Evolutionary conservation across 805 yeast species (phyloP), one percentile per base, ranked within the genome.

Genomic region (Candida pseudofarinosa): DNA sequence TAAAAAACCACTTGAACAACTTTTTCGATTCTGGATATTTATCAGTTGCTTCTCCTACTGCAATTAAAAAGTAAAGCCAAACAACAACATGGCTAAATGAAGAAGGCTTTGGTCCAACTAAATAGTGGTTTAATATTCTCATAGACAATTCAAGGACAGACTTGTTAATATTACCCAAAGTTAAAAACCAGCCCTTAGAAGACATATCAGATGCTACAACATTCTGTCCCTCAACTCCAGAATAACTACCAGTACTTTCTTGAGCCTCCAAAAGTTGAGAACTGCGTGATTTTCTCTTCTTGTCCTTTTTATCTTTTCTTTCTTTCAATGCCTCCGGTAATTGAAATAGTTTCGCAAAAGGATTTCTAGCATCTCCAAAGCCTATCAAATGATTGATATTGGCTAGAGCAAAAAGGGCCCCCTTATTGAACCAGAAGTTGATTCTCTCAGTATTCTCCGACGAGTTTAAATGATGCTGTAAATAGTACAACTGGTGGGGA

Each of bases 331-430:
- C 86, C 53, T 82, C 85, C 0, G 90, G 84, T 17, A 86, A 65
- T 43, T 77, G 81, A 60, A 86, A 86, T 12, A 86, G 57, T 52
- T 81, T 78, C 4, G 91, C 88, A 63, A 85, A 85, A 15, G 91
- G 89, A 54, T 83, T 85, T 36, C 72, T 70, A 4, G 85, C 74
- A 55, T 83, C 85, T 28, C 93, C 95, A 60, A 85, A 82, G 1
- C 93, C 93, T 37, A 83, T 77, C 41, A 85, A 58, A 63, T 85
- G 91, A 52, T 80, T 76, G 41, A 86, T 79, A 53, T 85, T 86
- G 19, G 89, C 80, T 38, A 85, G 69, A 2, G 93, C 91, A 68
- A 86, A 84, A 32, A 81, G 74, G 3, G 89, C 77, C 1, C 88
- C 81, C 56, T 85, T 83, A 53, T 84, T 83, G 54, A 81, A 83